Base-by-base conservation (phyloP, 1,284 basidiomycete species). In the Amylostereum areolatum region DNA sequence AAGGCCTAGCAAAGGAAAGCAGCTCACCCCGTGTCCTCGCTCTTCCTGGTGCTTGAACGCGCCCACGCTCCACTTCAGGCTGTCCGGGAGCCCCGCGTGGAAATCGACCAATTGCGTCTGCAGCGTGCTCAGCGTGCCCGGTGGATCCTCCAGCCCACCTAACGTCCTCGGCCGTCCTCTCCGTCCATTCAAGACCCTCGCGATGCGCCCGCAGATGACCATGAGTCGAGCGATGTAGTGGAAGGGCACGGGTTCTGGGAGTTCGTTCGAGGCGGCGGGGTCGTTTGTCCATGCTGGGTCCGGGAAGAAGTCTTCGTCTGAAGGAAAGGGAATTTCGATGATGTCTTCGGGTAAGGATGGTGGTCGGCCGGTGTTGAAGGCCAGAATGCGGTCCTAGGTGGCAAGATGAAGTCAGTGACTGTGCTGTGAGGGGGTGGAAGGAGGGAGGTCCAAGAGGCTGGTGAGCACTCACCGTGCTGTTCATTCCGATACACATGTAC, bases 141-240 rank as follows among this genome's bases (percentile, higher is more conserved):
- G 51, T 3, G 61, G 57, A 39, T 62, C 62, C 3, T 56, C 50
- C 5, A 63, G 55, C n/a, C 55, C 58, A 8, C 66, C 65, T 5
- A 71, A 53, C 1, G 69, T 71, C 28, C 66, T 47, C 7, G 62
- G 55, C n/a, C 63, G 57, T 5, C 69, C 68, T 36, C 69, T 52
- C 32, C 63, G 56, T 4, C 69, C 69, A 48, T 72, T 72, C n/a
- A 72, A 55, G 4, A 70, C 52, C 25, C 46, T 61, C 54, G 50
- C 59, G 10, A 72, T 71, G 18, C 69, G 56, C 3, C 69, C 70
- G 37, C 65, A 66, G n/a, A 72, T 62, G 5, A 72, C 65, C 67
- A 71, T 67, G 12, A 71, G 58, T 48, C 66, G 63, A 7, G 66
- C 64, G 18, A 69, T 55, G 45, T 67, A 65, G 5, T 67, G 66